Evolutionary conservation across 441 rosid species (phyloP).

Genomic region (Capsella rubella): DNA sequence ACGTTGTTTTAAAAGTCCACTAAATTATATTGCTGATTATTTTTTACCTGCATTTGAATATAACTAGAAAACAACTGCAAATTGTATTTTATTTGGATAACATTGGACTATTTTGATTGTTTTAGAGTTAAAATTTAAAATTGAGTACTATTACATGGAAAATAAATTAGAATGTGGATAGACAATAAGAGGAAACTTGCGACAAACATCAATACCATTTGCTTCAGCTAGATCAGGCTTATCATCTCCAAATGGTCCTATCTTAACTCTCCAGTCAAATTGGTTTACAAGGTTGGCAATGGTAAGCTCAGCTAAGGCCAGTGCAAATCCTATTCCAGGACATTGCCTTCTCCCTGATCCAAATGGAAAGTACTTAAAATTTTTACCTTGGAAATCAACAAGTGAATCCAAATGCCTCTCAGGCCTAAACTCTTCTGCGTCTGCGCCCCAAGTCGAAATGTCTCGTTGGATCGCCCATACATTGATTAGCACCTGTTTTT

Average conservation of each 20-base stretch:
- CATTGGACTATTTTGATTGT: no score
- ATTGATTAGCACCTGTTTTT: slow-evolving; percentile 9
- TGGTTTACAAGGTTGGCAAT: slow-evolving; percentile 29
- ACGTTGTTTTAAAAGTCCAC: no score
- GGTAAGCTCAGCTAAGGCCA: slow-evolving; percentile 7
- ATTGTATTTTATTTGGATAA: no score
- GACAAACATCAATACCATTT: slow-evolving; percentile 4
- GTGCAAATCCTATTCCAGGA: slow-evolving; percentile 27
- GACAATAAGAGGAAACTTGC: slow-evolving; percentile 13
- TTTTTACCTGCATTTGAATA: no score
- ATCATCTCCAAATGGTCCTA: neutral
- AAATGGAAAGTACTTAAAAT: slow-evolving; percentile 27
- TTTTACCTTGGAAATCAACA: slow-evolving; percentile 16
- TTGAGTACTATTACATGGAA: neutral
- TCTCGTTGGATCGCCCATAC: slow-evolving; percentile 31
- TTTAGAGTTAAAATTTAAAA: no score
- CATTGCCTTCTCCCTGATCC: slow-evolving; percentile 38
- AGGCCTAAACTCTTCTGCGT: slow-evolving; percentile 33
- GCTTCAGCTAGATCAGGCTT: slow-evolving; percentile 6
- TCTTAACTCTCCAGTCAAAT: slow-evolving; percentile 10
- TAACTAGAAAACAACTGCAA: no score
- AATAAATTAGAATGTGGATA: neutral
- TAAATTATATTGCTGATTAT: no score
- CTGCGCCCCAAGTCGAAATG: neutral
- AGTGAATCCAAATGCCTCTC: slow-evolving; percentile 26